Evolutionary conservation across 2,329 filamentous ascomycete species (phyloP).

Genomic region (Ceratocystis huliohia): DNA sequence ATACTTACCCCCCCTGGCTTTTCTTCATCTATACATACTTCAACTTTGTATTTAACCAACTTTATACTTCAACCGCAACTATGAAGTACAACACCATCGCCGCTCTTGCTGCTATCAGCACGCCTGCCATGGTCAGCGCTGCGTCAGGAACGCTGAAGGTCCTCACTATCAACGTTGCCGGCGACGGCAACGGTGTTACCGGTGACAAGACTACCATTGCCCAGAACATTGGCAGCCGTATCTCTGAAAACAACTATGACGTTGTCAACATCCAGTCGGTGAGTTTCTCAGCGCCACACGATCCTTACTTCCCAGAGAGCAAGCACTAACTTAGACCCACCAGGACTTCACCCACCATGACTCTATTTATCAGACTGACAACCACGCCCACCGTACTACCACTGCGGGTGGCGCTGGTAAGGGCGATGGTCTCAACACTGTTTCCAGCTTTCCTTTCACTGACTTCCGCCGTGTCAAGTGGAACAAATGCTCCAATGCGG

Average conservation of each 20-base stretch:
- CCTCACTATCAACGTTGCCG: slow-evolving; percentile 47
- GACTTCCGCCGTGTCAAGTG: slow-evolving; percentile 47
- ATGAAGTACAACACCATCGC: slow-evolving; percentile 19
- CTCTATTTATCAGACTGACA: slow-evolving; percentile 47
- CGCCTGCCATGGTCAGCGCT: slow-evolving; percentile 16
- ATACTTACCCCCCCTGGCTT: neutral
- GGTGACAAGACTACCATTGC: slow-evolving; percentile 50
- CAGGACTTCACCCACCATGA: slow-evolving; percentile 56
- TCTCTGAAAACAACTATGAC: slow-evolving; percentile 45
- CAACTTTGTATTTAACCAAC: neutral
- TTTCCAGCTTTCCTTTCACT: slow-evolving; percentile 46
- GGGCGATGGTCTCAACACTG: slow-evolving; percentile 51
- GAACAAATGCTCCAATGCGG: slow-evolving; percentile 43
- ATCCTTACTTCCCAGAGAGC: neutral
- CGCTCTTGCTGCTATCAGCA: slow-evolving; percentile 12
- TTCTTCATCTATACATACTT: neutral
- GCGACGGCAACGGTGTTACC: slow-evolving; percentile 46
- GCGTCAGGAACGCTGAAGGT: slow-evolving; percentile 35
- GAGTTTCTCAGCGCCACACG: neutral
- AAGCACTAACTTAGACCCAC: slow-evolving; percentile 6
- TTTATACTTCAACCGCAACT: neutral
- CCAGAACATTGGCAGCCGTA: slow-evolving; percentile 41
- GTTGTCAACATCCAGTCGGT: slow-evolving; percentile 54
- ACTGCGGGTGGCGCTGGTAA: slow-evolving; percentile 52
- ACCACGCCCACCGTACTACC: slow-evolving; percentile 46